Percentiles rank a stretch among this genome's conserved stretches.
These are phyloP conservation scores for Gossypium gossypioides DNA, from an alignment of 441 rosid species.

Conservation along the genomic window DNA sequence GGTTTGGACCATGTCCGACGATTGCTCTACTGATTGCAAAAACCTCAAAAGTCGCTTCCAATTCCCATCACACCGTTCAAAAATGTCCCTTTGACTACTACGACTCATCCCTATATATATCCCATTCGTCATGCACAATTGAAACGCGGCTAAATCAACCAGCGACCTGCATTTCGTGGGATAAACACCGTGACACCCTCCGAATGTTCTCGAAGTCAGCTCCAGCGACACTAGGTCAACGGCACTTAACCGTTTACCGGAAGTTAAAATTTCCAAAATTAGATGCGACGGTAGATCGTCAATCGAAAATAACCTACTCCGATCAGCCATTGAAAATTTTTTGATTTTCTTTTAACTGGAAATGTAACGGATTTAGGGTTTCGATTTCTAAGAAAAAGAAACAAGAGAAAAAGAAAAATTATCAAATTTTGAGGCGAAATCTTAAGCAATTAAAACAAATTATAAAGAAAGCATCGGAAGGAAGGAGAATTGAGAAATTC, in stretches of 20 bases:
- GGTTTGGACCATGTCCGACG: conserved; percentile 66
- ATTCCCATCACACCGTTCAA: conserved; percentile 66
- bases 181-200: conserved; percentile 52
- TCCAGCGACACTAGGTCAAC: conserved; percentile 61
- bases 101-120: conserved; percentile 45
- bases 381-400: not conserved
- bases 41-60: conserved; percentile 85
- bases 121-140: conserved; percentile 48
- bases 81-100: conserved; percentile 47
- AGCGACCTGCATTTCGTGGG: conserved; percentile 58
- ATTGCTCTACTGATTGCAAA: conserved; percentile 69
- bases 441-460: conserved; percentile 67
- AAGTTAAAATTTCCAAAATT: conserved; percentile 67
- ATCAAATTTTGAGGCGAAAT: conserved; percentile 76
- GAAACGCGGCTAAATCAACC: conserved; percentile 73
- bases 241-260: conserved; percentile 47
- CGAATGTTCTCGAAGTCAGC: conserved; percentile 66
- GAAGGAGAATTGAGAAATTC: conserved; percentile 46
- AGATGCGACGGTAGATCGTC: conserved; percentile 89
- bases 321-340: conserved; percentile 47
- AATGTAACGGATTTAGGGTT: not conserved
- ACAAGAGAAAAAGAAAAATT: not conserved
- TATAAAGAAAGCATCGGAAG: conserved; percentile 61
- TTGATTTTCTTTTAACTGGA: not conserved
- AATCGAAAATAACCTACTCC: conserved; percentile 36